Conservation (phyloP, 2,329 filamentous ascomycete genomes). For the Aspergillus sp. region DNA sequence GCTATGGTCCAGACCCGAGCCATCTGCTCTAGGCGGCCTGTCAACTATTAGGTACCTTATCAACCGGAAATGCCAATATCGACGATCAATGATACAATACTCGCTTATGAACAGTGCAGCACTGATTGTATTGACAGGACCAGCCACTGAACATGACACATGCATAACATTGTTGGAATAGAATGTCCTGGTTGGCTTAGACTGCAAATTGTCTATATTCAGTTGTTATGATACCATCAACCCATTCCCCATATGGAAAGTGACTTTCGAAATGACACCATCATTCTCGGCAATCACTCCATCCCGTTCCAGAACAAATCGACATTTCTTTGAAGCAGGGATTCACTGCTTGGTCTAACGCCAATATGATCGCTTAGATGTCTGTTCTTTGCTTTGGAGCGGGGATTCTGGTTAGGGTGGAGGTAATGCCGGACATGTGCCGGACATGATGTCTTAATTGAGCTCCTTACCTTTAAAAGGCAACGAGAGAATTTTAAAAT, state of each 20-base stretch:
- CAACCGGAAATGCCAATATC: background rate
- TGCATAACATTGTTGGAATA: background rate
- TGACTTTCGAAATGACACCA: background rate
- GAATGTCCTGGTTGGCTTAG: background rate
- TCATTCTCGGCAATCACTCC: background rate
- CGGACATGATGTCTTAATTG: background rate
- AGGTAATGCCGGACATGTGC: background rate
- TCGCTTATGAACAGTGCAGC: background rate
- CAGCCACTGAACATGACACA: background rate
- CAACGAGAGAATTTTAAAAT: too few species aligned
- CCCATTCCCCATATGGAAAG: background rate
- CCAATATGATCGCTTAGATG: too few species aligned
- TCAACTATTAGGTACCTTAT: too few species aligned
- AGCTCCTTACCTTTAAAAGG: too few species aligned
- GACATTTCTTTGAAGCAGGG: too few species aligned
- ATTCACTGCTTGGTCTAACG: background rate
- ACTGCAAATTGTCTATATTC: background rate
- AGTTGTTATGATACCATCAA: background rate
- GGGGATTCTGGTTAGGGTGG: background rate
- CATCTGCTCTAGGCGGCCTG: too few species aligned
- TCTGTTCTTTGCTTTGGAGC: background rate
- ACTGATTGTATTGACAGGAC: background rate
- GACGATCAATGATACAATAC: background rate
- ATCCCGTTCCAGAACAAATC: background rate
- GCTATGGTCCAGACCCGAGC: background rate